These are phyloP conservation scores for Blastobotrys capitulatus DNA, from an alignment of 1,139 yeast genomes.

Conservation along the genomic window DNA sequence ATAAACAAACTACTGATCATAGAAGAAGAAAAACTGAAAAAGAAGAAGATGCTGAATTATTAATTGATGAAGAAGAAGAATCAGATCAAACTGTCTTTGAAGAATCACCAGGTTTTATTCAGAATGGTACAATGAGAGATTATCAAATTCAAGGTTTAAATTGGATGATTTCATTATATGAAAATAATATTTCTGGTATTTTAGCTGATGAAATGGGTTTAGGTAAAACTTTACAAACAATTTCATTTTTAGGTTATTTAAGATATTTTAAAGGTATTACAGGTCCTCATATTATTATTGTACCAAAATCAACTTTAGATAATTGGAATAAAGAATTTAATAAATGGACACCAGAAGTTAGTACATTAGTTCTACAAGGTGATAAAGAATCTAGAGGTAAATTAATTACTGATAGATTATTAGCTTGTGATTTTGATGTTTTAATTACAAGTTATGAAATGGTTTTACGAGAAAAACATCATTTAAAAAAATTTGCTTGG, in stretches of 20 bases:
- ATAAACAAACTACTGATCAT: constrained; percentile 22
- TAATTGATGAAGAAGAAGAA: constrained; percentile 59
- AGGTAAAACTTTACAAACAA: constrained; percentile 92
- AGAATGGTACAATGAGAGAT: constrained; percentile 63
- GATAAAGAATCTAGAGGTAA: constrained; percentile 68
- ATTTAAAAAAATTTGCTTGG: constrained; percentile 82
- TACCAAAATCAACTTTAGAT: constrained; percentile 91
- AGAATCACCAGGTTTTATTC: constrained; percentile 67
- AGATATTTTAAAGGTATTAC: constrained; percentile 70
- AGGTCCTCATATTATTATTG: constrained; percentile 90
- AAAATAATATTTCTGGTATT: constrained; percentile 81
- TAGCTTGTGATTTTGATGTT: constrained; percentile 80
- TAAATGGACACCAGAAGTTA: constrained; percentile 95
- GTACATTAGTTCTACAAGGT: constrained; percentile 80
- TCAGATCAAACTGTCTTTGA: constrained; percentile 49
- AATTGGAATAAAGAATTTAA: constrained; percentile 94
- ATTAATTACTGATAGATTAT: constrained; percentile 52
- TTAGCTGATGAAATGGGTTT: constrained; percentile 98
- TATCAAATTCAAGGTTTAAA: constrained; percentile 92
- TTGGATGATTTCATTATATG: constrained; percentile 83
- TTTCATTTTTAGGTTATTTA: constrained; percentile 82
- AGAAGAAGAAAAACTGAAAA: constrained; percentile 64
- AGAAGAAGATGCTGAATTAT: constrained; percentile 86
- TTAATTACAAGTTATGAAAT: constrained; percentile 88
- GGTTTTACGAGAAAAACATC: constrained; percentile 80